Base-by-base conservation (phyloP, 2,329 filamentous ascomycete species). In the Fusarium chuoi region DNA sequence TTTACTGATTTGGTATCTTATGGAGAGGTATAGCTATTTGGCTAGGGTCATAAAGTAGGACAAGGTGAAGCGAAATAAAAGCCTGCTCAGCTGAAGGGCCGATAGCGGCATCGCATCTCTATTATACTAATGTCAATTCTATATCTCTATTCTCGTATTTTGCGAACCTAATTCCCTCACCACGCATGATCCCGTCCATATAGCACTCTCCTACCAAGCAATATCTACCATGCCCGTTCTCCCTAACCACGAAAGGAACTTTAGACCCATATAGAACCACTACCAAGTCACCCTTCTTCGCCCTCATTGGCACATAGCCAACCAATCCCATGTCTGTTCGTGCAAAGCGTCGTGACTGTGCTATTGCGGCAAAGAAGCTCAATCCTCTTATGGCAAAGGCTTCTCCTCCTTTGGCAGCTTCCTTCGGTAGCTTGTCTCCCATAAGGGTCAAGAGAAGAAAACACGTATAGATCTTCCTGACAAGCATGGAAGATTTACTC, bases 401-500 rank as follows among this genome's bases (percentile, higher is more conserved):
- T n/a, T n/a, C 20, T 20, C 38, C 24, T 0, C 30, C 13, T 12
- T 18, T 22, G 5, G 1, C 0, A 15, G 7, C 14, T 15, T 35
- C 11, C 13, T 18, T 7, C 7, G 24, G 33, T 1, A 58, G 5
- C 11, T 6, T 0, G 7, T 54, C 26, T 14, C 12, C 45, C 3
- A 10, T 12, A 39, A 60, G 28, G 15, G 45, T 41, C 3, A 61
- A 0, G 4, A 36, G 46, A 18, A 61, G 5, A 15, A 61, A 61
- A 0, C 36, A 61, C 0, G 58, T 26, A 1, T 11, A 20, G 12
- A 51, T 20, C 5, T 36, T 14, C 3, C 5, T 58, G 4, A 58
- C 1, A 1, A 36, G 2, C 1, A 12, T 10, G 3, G 56, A 51
- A 3, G 3, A 36, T 3, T 5, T 49, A 11, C 24, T 20, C 1